phyloP scores from a whole-genome alignment of 257 asterid genomes.

The Osmanthus fragrans region DNA sequence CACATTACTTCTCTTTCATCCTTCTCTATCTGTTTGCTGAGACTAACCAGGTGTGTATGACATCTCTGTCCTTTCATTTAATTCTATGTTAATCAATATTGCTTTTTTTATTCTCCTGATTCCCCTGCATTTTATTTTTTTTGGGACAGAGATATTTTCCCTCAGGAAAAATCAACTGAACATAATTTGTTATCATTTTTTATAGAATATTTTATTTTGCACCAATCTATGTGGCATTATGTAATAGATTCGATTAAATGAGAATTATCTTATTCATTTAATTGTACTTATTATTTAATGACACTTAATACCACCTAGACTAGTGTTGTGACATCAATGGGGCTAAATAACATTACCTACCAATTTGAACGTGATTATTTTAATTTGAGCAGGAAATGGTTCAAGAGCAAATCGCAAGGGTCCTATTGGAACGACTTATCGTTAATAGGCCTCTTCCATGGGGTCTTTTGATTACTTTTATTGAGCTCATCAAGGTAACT shows the following conservation, averaged over 20 bases:
- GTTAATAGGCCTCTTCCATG: constrained; percentile 96
- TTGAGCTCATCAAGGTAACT: constrained; percentile 85
- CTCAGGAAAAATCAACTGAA: too few relatives aligned
- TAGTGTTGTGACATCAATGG: too few relatives aligned
- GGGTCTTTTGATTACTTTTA: constrained; percentile 90
- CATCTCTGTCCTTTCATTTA: neutral
- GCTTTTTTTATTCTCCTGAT: neutral
- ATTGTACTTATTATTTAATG: too few relatives aligned
- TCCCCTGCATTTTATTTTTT: neutral
- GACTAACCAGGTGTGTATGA: constrained; percentile 66
- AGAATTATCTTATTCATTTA: too few relatives aligned
- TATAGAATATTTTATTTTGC: too few relatives aligned
- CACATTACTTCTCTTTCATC: constrained; percentile 89
- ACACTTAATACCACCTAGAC: too few relatives aligned
- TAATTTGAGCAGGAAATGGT: constrained; percentile 67
- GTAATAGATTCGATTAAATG: too few relatives aligned
- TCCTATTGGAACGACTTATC: constrained; percentile 75
- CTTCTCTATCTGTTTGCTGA: constrained; percentile 83
- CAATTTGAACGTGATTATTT: neutral
- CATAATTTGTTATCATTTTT: too few relatives aligned
- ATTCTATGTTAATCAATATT: neutral
- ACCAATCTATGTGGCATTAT: too few relatives aligned
- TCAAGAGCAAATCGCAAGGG: constrained; percentile 96
- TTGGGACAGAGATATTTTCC: too few relatives aligned
- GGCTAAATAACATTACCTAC: too few relatives aligned